A percentile compares a stretch with the other conserved stretches of the same genome.
These are phyloP conservation scores for Debaryomyces sp. DNA, from an alignment of 1,139 yeast genomes.

Conservation along the genomic window DNA sequence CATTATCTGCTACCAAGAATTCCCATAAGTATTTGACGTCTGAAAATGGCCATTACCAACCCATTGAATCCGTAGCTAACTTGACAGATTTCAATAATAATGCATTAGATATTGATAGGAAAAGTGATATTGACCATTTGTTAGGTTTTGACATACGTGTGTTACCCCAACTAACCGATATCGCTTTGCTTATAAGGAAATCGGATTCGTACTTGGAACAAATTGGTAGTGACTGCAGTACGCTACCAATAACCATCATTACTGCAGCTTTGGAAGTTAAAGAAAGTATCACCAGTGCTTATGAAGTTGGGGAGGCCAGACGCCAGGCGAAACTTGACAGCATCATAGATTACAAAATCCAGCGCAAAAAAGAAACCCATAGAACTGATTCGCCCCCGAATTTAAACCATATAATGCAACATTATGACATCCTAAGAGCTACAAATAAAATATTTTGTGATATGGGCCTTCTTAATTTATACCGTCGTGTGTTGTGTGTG, in stretches of 20 bases:
- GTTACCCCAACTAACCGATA: constrained; percentile 51
- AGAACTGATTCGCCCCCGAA: constrained; percentile 19
- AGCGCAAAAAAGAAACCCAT: constrained; percentile 12
- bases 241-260: constrained; percentile 38
- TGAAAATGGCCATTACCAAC: constrained; percentile 17
- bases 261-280: constrained; percentile 52
- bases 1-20: constrained; percentile 46
- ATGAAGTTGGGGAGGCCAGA: constrained; percentile 37
- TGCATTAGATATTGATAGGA: constrained; percentile 23
- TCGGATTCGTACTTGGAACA: constrained; percentile 29
- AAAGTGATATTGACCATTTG: constrained; percentile 55
- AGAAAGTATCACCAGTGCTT: constrained; percentile 33
- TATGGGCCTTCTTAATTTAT: constrained; percentile 59
- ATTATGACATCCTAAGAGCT: constrained; percentile 47
- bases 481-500: constrained; percentile 54
- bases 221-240: constrained; percentile 10
- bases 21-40: constrained; percentile 29
- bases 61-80: constrained; percentile 20
- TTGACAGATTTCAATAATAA: constrained; percentile 14
- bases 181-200: constrained; percentile 46
- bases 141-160: constrained; percentile 61
- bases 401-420: constrained; percentile 26
- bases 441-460: constrained; percentile 59
- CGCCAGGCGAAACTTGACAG: constrained; percentile 34
- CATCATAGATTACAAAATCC: constrained; percentile 23